A percentile compares a stretch with the other conserved stretches of the same genome.
Conservation (phyloP, 2,329 filamentous ascomycete species). For the Dactylella cylindrospora region DNA sequence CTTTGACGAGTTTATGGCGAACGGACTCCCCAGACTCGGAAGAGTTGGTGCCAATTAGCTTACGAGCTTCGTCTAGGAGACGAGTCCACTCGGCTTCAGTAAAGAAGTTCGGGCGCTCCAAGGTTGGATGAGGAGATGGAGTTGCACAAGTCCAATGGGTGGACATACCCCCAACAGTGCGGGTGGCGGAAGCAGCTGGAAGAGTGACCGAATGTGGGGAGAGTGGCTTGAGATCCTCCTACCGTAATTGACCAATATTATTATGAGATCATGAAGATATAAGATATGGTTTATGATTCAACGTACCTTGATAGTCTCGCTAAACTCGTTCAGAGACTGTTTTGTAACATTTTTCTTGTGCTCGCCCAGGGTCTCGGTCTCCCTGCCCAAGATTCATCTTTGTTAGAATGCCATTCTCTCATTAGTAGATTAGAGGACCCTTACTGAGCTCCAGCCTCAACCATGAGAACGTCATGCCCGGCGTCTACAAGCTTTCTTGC, state of each 20-base stretch:
- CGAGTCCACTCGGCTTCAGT: conserved; percentile 32
- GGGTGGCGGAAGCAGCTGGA: conserved; percentile 45
- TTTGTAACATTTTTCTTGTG: conserved; percentile 48
- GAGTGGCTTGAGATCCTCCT: conserved; percentile 10
- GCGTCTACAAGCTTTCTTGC: conserved; percentile 45
- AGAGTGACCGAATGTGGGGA: conserved; percentile 25
- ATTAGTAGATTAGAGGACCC: background rate
- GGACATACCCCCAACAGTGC: conserved; percentile 48
- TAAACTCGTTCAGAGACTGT: conserved; percentile 18
- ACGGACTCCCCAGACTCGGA: conserved; percentile 27
- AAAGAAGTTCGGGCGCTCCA: conserved; percentile 46
- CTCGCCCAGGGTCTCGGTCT: conserved; percentile 43
- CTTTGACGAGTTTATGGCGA: conserved; percentile 36
- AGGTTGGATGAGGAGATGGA: conserved; percentile 20
- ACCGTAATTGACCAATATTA: background rate
- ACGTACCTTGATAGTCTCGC: conserved; percentile 6
- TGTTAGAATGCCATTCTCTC: background rate
- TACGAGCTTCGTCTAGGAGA: conserved; percentile 6
- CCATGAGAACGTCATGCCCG: conserved; percentile 45
- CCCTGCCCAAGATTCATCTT: conserved; percentile 29
- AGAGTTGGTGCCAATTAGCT: conserved; percentile 30
- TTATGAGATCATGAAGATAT: no score
- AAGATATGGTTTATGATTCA: no score
- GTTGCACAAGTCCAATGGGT: conserved; percentile 49
- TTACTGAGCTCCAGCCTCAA: conserved; percentile 48